Percentiles rank a stretch among this genome's conserved stretches.
Evolutionary conservation across 2,329 filamentous ascomycete genomes (phyloP).

Genomic region (Cercospora sojina): DNA sequence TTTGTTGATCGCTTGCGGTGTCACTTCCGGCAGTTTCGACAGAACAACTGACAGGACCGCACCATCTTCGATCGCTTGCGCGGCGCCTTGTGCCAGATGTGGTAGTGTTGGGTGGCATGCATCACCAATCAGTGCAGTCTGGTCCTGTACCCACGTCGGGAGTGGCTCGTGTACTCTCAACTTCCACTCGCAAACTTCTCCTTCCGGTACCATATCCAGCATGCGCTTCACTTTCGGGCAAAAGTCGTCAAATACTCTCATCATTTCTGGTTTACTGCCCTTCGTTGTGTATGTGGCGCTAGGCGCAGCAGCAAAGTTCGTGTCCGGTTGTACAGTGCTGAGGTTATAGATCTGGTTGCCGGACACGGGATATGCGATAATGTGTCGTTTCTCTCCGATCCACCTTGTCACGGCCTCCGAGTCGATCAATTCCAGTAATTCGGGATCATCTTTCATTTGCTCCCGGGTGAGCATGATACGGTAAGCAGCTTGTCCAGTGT

Average conservation of each 20-base stretch:
- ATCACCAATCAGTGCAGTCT: slow-evolving; percentile 57
- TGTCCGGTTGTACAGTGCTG: slow-evolving; percentile 61
- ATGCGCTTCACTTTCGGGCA: slow-evolving; percentile 61
- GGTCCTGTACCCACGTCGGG: slow-evolving; percentile 59
- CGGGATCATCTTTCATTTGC: slow-evolving; percentile 65
- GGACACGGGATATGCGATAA: slow-evolving; percentile 74
- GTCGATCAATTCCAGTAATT: slow-evolving; percentile 66
- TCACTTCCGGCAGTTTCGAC: slow-evolving; percentile 48
- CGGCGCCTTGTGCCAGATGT: slow-evolving; percentile 63
- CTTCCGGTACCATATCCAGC: slow-evolving; percentile 61
- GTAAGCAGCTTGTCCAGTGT: slow-evolving; percentile 75
- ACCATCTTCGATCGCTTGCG: slow-evolving; percentile 64
- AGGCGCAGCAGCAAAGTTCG: slow-evolving; percentile 58
- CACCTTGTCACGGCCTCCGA: slow-evolving; percentile 68
- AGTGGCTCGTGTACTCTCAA: slow-evolving; percentile 62
- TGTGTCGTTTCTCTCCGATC: slow-evolving; percentile 73
- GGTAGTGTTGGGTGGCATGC: slow-evolving; percentile 64
- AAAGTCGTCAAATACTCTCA: slow-evolving; percentile 60
- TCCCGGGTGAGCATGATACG: slow-evolving; percentile 71
- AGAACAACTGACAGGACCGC: slow-evolving; percentile 57
- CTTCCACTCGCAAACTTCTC: slow-evolving; percentile 68
- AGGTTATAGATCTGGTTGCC: slow-evolving; percentile 67
- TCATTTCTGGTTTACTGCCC: slow-evolving; percentile 61
- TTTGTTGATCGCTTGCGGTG: slow-evolving; percentile 50
- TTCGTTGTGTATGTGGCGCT: slow-evolving; percentile 64